Percentiles rank a stretch among this genome's conserved stretches.
These are phyloP conservation scores for Phytomonas francai DNA, from an alignment of 208 protist genomes.

Conservation along the genomic window DNA sequence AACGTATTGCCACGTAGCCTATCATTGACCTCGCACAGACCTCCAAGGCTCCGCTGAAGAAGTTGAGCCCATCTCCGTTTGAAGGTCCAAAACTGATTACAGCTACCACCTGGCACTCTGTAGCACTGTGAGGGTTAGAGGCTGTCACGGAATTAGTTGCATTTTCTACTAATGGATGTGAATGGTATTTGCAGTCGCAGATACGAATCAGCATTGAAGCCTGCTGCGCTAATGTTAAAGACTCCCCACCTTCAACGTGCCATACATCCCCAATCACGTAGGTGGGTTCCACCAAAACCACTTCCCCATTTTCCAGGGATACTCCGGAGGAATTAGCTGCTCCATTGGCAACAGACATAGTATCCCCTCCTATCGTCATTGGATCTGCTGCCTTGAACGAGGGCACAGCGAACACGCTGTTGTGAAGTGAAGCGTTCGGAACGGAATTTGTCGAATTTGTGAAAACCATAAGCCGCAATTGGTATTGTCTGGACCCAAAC, in stretches of 20 bases:
- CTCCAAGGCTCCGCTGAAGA: conserved; percentile 43
- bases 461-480: neutral
- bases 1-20: conserved; percentile 33
- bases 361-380: neutral
- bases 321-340: neutral
- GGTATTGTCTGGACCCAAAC: neutral
- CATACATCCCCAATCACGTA: conserved; percentile 25
- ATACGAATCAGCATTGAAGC: conserved; percentile 17
- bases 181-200: conserved; percentile 42
- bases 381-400: neutral
- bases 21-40: conserved; percentile 31
- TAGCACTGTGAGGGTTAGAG: neutral
- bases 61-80: conserved; percentile 43
- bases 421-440: neutral
- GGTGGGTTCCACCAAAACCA: neutral
- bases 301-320: neutral
- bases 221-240: neutral
- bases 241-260: conserved; percentile 2
- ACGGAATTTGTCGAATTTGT: neutral
- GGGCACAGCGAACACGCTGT: neutral
- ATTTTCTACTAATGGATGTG: conserved; percentile 14
- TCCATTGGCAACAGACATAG: conserved; percentile 15
- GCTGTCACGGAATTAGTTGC: neutral
- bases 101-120: conserved; percentile 6
- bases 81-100: conserved; percentile 32